A percentile compares a stretch with the other conserved stretches of the same genome.
phyloP scores from a whole-genome alignment of 108 stramenopile species.

The Pseudonitzschia multistriata region DNA sequence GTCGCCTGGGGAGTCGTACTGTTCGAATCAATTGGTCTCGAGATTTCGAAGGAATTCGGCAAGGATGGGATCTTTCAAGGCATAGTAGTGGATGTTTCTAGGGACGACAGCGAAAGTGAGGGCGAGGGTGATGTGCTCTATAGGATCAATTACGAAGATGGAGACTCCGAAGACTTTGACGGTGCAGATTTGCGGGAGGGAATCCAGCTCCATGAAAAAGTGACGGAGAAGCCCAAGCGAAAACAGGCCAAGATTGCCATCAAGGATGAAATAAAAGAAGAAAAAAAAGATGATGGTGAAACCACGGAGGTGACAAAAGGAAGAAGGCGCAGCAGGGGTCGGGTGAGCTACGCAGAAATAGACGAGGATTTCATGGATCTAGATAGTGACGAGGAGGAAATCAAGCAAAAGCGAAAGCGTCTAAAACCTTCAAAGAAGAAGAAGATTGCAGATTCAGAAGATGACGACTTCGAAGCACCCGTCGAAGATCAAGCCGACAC shows the following conservation, averaged over 20 bases:
- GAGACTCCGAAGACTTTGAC: slow-evolving; percentile 26
- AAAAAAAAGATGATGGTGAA: slow-evolving; percentile 5
- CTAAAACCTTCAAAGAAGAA: not conserved
- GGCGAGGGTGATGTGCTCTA: slow-evolving; percentile 9
- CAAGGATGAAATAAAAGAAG: not conserved
- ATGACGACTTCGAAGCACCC: slow-evolving; percentile 13
- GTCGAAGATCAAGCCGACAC: slow-evolving; percentile 10
- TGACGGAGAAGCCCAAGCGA: not conserved
- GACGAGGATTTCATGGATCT: slow-evolving; percentile 1
- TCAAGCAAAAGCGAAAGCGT: slow-evolving; percentile 1
- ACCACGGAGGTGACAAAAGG: slow-evolving; percentile 4
- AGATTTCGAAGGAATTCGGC: slow-evolving; percentile 22
- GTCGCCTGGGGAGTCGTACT: slow-evolving; percentile 25
- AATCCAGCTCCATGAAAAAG: slow-evolving; percentile 5
- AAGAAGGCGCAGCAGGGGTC: not conserved
- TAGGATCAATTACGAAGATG: slow-evolving; percentile 26
- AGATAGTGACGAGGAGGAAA: slow-evolving; percentile 12
- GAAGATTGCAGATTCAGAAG: not conserved
- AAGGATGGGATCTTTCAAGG: slow-evolving; percentile 16
- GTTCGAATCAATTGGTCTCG: slow-evolving; percentile 1
- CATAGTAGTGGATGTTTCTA: slow-evolving; percentile 15
- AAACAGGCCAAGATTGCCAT: not conserved
- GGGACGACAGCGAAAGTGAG: too few relatives aligned
- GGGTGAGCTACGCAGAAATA: not conserved
- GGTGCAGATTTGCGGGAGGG: slow-evolving; percentile 7